Evolutionary conservation across 805 yeast species (phyloP), one percentile per base, ranked within the genome.

Genomic region (Kodamaea sagamina): DNA sequence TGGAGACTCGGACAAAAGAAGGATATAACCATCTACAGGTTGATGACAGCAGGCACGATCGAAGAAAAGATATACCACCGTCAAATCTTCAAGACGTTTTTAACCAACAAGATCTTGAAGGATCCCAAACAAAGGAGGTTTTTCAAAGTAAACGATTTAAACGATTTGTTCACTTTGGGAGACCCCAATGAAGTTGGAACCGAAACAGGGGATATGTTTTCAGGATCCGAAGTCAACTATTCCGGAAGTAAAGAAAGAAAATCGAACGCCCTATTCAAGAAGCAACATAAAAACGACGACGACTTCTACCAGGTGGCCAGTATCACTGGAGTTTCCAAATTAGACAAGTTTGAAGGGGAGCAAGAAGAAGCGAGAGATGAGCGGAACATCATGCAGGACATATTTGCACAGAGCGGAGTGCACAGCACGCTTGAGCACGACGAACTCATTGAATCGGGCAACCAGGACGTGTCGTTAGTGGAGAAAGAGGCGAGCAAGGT

Each of bases 11-110:
- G 99, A 1, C 99, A 92, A 62, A 90, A 86, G 59, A 81, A 83
- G 45, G 96, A 90, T 53, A 97, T 92, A 6, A 80, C 89, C 5
- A 90, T 92, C 26, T 93, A 92, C 54, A 68, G 99, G 46, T 69
- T 93, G 32, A 89, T 93, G 87, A 86, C 89, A 34, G 89, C 97
- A 1, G 97, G 98, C 0, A 81, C 97, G 0, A 93, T 92, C 35
- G 99, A 93, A 58, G 99, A 93, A 59, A 93, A 93, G 60, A 93
- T 93, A 4, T 93, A 93, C 55, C 98, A 93, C 55, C 77, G 99
- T 15, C 99, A 93, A 64, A 93, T 93, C 24, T 93, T 92, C 77
- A 93, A 93, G 61, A 97, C 95, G 49, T 85, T 92, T 52, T 65
- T 93, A 49, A 87, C 97, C 0, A 93, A 93, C 63, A 93, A 92